Evolutionary conservation across 805 yeast genomes (phyloP).

Genomic region (Kuraishia ogatae): DNA sequence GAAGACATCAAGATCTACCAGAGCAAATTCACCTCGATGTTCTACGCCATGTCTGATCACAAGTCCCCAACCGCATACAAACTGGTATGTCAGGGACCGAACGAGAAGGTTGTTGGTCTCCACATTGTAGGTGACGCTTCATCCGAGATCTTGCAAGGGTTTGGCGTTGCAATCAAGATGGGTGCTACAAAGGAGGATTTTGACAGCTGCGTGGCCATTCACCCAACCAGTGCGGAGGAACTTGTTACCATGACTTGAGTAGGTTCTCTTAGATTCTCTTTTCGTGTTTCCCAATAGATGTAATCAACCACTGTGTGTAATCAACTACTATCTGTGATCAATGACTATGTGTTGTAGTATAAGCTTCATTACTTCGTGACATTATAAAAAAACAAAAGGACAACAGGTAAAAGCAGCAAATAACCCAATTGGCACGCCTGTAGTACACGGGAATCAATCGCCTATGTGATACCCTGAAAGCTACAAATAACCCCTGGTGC

Average conservation of each 20-base stretch:
- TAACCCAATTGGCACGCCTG: no score
- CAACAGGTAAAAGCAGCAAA: no score
- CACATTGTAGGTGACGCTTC: slow-evolving; percentile 89
- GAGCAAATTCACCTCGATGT: slow-evolving; percentile 85
- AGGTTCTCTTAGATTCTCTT: neutral
- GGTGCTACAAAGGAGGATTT: slow-evolving; percentile 97
- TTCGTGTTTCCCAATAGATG: neutral
- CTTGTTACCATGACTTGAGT: slow-evolving; percentile 64
- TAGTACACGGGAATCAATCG: no score
- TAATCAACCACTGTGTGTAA: no score
- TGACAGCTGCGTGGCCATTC: slow-evolving; percentile 95
- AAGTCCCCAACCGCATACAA: slow-evolving; percentile 88
- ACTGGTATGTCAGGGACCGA: slow-evolving; percentile 62
- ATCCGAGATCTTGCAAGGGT: slow-evolving; percentile 94
- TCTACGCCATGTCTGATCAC: slow-evolving; percentile 73
- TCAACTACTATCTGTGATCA: no score
- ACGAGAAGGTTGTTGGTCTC: slow-evolving; percentile 92
- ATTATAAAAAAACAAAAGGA: neutral
- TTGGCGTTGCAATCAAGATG: slow-evolving; percentile 97
- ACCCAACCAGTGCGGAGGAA: slow-evolving; percentile 98
- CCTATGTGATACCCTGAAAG: no score
- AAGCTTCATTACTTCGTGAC: neutral
- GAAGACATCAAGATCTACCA: slow-evolving; percentile 75
- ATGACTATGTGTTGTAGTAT: neutral
- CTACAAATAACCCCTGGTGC: no score